Percentiles rank a stretch among this genome's conserved stretches.
Conservation (phyloP, 2,329 filamentous ascomycete species). For the Dissoconium aciculare region DNA sequence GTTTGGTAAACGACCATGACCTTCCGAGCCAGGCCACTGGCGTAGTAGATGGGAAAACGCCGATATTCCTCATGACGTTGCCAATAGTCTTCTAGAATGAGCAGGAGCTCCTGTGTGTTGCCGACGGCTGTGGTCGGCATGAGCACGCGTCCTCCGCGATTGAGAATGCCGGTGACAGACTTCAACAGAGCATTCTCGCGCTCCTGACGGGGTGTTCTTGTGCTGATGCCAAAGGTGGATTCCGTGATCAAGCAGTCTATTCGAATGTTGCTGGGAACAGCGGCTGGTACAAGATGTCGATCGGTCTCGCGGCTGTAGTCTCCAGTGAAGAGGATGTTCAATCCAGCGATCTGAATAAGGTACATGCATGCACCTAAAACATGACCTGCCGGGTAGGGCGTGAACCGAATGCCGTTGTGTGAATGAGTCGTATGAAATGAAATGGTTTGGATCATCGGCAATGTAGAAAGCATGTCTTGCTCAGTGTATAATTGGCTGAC, state of each 20-base stretch:
- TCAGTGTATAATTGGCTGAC: constrained; percentile 72
- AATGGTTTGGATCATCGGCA: constrained; percentile 89
- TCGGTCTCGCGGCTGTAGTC: constrained; percentile 96
- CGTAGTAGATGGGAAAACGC: constrained; percentile 91
- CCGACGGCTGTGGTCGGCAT: constrained; percentile 94
- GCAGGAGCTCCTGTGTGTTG: constrained; percentile 77
- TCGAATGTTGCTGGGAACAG: constrained; percentile 76
- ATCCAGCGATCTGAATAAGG: constrained; percentile 85
- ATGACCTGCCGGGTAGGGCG: constrained; percentile 90
- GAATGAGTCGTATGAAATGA: constrained; percentile 98
- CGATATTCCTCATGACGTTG: constrained; percentile 75
- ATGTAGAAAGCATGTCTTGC: constrained; percentile 84
- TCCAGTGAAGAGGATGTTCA: constrained; percentile 94
- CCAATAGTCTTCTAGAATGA: constrained; percentile 98
- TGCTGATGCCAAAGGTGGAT: constrained; percentile 91
- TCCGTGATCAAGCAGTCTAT: constrained; percentile 96
- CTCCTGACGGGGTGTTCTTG: constrained; percentile 78
- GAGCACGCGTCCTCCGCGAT: constrained; percentile 78
- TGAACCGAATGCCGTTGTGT: constrained; percentile 90
- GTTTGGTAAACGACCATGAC: constrained; percentile 99
- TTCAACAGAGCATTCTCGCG: constrained; percentile 92
- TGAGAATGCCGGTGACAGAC: constrained; percentile 77
- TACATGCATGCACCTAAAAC: constrained; percentile 99
- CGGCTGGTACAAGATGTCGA: constrained; percentile 83
- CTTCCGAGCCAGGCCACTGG: constrained; percentile 82